A percentile compares a stretch with the other conserved stretches of the same genome.
Conservation (phyloP, 495 filamentous ascomycete species). For the Podospora fimiseda region DNA sequence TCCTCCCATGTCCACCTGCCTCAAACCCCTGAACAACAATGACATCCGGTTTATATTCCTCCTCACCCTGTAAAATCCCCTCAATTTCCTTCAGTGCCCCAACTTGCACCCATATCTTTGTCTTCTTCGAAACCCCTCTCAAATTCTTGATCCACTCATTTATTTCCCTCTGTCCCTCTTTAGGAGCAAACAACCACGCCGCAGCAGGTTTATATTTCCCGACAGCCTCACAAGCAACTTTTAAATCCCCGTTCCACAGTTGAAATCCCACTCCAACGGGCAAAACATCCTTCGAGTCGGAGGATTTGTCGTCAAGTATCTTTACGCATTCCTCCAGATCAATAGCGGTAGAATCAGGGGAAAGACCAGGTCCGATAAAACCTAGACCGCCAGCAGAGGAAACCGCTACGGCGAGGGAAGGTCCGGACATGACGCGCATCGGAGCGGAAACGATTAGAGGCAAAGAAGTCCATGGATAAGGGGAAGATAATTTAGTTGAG, state of each 20-base stretch:
- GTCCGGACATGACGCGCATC: conserved; percentile 64
- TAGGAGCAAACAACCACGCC: conserved; percentile 65
- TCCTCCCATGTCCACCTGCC: conserved; percentile 63
- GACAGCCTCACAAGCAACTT: conserved; percentile 37
- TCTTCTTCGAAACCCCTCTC: conserved; percentile 43
- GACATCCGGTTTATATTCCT: conserved; percentile 48
- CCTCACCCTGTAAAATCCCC: conserved; percentile 39
- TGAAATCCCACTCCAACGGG: conserved; percentile 88
- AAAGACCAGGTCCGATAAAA: conserved; percentile 83
- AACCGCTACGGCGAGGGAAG: conserved; percentile 82
- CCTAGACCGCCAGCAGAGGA: conserved; percentile 90
- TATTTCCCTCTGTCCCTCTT: conserved; percentile 38
- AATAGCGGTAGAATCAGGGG: conserved; percentile 66
- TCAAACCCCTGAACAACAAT: conserved; percentile 69
- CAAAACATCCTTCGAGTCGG: conserved; percentile 67
- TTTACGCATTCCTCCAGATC: conserved; percentile 67
- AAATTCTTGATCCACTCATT: conserved; percentile 50
- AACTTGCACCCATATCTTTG: conserved; percentile 73
- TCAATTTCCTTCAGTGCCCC: conserved; percentile 47
- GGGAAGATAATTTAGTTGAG: conserved; percentile 5
- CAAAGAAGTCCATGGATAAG: conserved; percentile 57
- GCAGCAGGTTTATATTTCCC: conserved; percentile 51
- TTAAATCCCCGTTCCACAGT: conserved; percentile 71
- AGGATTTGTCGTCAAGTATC: too few relatives aligned
- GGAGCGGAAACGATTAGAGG: conserved; percentile 65